Conservation (phyloP, 768 basidiomycete genomes). For the Auriscalpium orientale region DNA sequence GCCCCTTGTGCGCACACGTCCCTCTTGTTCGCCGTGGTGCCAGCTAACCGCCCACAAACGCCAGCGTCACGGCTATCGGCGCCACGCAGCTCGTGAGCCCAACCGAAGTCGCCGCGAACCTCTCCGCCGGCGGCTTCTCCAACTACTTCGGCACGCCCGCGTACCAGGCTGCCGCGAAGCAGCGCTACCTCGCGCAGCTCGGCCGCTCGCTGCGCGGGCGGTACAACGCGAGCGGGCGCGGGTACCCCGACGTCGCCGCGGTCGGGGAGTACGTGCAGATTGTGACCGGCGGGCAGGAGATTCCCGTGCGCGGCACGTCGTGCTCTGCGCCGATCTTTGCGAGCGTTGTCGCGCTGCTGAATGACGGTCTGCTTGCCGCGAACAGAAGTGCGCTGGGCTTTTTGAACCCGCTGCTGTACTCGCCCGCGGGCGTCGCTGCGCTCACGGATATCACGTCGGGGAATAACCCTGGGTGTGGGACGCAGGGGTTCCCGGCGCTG, state of each 20-base stretch:
- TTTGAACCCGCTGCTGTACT: conserved; percentile 31
- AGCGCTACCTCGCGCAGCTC: conserved; percentile 2
- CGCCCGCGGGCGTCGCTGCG: conserved; percentile 8
- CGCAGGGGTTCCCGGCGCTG: conserved; percentile 13
- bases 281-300: background rate
- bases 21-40: background rate
- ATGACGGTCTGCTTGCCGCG: conserved; percentile 25
- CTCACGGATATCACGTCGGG: conserved; percentile 29
- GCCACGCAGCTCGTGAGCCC: conserved; percentile 17
- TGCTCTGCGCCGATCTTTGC: conserved; percentile 59
- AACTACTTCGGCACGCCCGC: conserved; percentile 11
- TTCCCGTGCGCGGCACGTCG: conserved; percentile 46
- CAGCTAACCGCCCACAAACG: background rate
- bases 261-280: background rate
- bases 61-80: conserved; percentile 21
- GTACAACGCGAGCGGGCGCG: too few relatives aligned
- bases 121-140: too few relatives aligned
- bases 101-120: conserved; percentile 16
- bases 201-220: conserved; percentile 3
- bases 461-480: conserved; percentile 12
- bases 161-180: conserved; percentile 6
- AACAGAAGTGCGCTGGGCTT: conserved; percentile 28
- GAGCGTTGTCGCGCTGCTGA: conserved; percentile 52
- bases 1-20: background rate
- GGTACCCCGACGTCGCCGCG: too few relatives aligned